phyloP scores from a whole-genome alignment of 371 early-diverging fungal species.

The Mucor racemosus region DNA sequence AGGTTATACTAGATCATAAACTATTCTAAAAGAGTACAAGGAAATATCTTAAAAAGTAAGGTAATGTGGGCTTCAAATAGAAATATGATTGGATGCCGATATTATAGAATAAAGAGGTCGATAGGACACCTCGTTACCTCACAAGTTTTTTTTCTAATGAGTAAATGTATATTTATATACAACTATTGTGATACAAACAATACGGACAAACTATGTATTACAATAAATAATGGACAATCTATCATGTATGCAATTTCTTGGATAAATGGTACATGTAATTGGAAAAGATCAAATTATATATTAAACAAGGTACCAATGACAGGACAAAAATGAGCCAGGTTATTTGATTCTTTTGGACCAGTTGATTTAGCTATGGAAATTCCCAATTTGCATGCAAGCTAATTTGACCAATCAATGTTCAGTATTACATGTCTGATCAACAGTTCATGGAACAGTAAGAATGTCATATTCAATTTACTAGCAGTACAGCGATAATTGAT shows the following conservation, averaged over 20 bases:
- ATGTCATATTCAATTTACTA: neutral
- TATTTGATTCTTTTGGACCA: neutral
- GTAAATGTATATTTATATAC: neutral
- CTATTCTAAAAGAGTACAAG: neutral
- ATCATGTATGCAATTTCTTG: too few species aligned
- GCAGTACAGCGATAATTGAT: neutral
- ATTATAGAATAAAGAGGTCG: neutral
- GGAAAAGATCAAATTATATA: neutral
- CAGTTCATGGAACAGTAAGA: neutral
- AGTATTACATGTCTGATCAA: neutral
- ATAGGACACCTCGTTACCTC: constrained; percentile 1
- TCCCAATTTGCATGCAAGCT: neutral
- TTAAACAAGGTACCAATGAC: neutral
- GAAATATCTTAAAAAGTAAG: neutral
- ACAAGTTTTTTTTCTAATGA: neutral
- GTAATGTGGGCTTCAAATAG: neutral
- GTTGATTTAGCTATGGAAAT: neutral
- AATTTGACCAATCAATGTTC: neutral
- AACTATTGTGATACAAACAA: neutral
- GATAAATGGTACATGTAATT: neutral
- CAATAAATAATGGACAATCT: too few species aligned
- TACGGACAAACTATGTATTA: too few species aligned
- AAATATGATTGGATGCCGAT: neutral
- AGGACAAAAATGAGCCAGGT: neutral
- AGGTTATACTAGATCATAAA: neutral